Base-by-base conservation (phyloP, 306 rosid species). In the Malus asiatica region DNA sequence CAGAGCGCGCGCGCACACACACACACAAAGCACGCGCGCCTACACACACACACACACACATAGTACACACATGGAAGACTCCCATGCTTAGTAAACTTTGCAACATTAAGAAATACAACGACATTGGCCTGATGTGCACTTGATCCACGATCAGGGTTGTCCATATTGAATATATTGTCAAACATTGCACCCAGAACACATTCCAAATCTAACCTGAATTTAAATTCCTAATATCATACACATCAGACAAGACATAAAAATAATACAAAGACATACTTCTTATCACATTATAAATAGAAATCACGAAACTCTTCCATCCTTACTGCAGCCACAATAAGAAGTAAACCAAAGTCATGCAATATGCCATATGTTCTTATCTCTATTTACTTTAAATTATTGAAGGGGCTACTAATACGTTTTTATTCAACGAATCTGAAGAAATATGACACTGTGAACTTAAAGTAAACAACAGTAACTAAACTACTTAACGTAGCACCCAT, bases 161-260 rank as follows among this genome's bases (percentile, higher is more conserved):
- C 60, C 68, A 12, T 40, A 72, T 78, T 74, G 78, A 90, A 89
- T 79, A 87, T 70, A 79, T 61, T 52, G 16, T 85, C 83, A 76
- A 85, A 81, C 72, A 92, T 86, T 66, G 86, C 81, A 66, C 40
- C 68, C 75, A 93, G 72, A 85, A 85, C 89, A 44, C 88, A 78
- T 80, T 93, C 89, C 89, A 93, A 81, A 80, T 93, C 97, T 48
- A 90, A 86, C 93, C 98, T 95, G 90, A 70, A 89, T 83, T 82
- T 57, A 35, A 46, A 79, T 68, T 69, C 46, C 79, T 61, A 84
- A 62, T 32, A 58, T 83, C 79, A 68, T 77, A 68, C 65, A 51
- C 83, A 82, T 76, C 79, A 65, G 69, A 71, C 40, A 66, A 80
- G 38, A 59, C 45, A 81, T 27, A 72, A 64, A 62, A 64, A 62